Conservation (phyloP, 1,284 basidiomycete genomes). For the Leccinum huronense region DNA sequence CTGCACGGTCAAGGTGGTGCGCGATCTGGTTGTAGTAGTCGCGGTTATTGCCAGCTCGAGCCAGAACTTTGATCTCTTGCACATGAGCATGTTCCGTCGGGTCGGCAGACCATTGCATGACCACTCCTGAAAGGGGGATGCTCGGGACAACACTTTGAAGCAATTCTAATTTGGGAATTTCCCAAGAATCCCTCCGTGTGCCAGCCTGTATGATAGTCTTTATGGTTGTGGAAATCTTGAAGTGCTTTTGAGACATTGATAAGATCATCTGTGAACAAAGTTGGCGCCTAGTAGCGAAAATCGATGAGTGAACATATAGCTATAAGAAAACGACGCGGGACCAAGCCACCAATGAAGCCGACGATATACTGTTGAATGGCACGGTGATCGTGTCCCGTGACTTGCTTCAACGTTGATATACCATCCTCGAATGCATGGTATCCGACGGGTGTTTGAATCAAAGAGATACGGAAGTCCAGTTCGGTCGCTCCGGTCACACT, state of each 20-base stretch:
- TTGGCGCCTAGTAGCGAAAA: too few species aligned
- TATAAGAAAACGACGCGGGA: neutral
- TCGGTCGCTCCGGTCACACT: neutral
- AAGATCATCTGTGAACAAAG: neutral
- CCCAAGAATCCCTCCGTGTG: too few species aligned
- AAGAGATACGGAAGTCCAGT: neutral
- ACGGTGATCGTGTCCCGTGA: conserved; percentile 7
- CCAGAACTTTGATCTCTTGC: too few species aligned
- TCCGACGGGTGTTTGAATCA: neutral
- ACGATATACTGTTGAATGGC: neutral
- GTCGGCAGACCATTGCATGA: too few species aligned
- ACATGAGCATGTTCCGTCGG: too few species aligned
- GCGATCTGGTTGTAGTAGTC: too few species aligned
- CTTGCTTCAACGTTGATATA: conserved; percentile 11
- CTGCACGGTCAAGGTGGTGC: too few species aligned
- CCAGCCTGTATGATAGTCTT: neutral
- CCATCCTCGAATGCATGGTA: conserved; percentile 5
- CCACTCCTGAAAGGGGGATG: too few species aligned
- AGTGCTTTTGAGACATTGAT: neutral
- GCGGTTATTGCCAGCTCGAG: too few species aligned
- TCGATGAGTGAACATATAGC: neutral
- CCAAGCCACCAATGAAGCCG: neutral
- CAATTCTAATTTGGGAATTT: too few species aligned
- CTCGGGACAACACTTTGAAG: too few species aligned
- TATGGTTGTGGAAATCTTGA: neutral